Percentiles rank a stretch among this genome's conserved stretches.
phyloP scores from a whole-genome alignment of 768 basidiomycete species.

The Agrocybe chaxingu region DNA sequence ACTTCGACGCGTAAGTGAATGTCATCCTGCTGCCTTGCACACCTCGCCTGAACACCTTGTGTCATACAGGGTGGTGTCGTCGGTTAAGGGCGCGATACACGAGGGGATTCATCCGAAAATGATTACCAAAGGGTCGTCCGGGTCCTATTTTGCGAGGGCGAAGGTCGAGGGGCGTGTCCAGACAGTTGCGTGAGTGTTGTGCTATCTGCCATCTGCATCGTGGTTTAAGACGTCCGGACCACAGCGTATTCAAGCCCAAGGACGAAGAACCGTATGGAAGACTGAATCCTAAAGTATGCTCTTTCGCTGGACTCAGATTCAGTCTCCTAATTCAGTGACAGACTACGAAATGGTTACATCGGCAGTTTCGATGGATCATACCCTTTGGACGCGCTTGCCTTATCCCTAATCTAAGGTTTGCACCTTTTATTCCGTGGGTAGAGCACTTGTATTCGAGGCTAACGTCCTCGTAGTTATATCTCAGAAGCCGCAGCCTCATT shows the following conservation, averaged over 20 bases:
- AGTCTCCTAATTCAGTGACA: slow-evolving; percentile 20
- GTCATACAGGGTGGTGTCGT: slow-evolving; percentile 53
- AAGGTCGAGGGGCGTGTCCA: slow-evolving; percentile 74
- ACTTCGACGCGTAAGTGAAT: slow-evolving; percentile 63
- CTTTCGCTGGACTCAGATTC: neutral
- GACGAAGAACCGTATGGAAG: slow-evolving; percentile 88
- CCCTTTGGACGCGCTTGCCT: slow-evolving; percentile 88
- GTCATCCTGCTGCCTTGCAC: neutral
- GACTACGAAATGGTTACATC: slow-evolving; percentile 90
- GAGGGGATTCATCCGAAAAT: slow-evolving; percentile 88
- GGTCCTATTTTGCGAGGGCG: slow-evolving; percentile 88
- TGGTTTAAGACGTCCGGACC: neutral
- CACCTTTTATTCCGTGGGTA: slow-evolving; percentile 1
- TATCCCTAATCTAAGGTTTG: slow-evolving; percentile 82
- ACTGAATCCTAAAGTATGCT: slow-evolving; percentile 74
- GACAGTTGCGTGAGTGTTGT: slow-evolving; percentile 67
- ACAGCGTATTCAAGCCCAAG: slow-evolving; percentile 88
- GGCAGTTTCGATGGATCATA: slow-evolving; percentile 86
- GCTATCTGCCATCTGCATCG: neutral
- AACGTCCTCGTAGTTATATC: slow-evolving; percentile 59
- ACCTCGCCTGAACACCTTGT: slow-evolving; percentile 1
- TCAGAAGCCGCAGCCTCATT: slow-evolving; percentile 88
- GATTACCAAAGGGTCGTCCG: slow-evolving; percentile 86
- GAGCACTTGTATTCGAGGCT: neutral
- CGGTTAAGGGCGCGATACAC: slow-evolving; percentile 64